phyloP scores from a whole-genome alignment of 1,139 yeast genomes.

The Candida sp. region DNA sequence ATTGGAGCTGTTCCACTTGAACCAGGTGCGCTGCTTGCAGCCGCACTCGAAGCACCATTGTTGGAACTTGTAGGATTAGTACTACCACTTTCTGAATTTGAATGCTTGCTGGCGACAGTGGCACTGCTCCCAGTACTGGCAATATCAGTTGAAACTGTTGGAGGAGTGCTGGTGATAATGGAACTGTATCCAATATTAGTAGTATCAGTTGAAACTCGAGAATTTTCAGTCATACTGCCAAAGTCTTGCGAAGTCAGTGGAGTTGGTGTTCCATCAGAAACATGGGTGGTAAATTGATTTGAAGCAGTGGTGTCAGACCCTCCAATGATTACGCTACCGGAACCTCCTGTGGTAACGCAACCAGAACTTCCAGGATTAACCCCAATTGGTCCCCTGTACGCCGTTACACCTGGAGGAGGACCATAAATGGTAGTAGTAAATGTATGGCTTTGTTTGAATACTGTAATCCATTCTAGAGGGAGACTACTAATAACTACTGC shows the following conservation, averaged over 20 bases:
- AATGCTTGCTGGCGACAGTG: background rate
- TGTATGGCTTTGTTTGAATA: background rate
- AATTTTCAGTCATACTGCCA: too few relatives aligned
- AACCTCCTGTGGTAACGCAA: too few relatives aligned
- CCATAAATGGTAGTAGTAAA: background rate
- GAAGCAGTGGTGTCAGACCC: too few relatives aligned
- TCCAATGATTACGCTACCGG: too few relatives aligned
- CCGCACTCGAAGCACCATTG: background rate
- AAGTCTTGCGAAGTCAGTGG: too few relatives aligned
- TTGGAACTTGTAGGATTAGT: background rate
- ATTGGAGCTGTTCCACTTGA: background rate
- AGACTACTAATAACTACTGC: background rate
- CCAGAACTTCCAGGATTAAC: too few relatives aligned
- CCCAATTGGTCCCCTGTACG: background rate
- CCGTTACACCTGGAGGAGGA: background rate
- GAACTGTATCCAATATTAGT: too few relatives aligned
- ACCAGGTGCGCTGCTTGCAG: too few relatives aligned
- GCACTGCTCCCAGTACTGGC: background rate
- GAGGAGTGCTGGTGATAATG: background rate
- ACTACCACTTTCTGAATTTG: background rate
- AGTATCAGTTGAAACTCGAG: too few relatives aligned
- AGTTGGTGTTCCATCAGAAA: too few relatives aligned
- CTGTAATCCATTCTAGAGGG: constrained; percentile 1
- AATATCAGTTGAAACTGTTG: background rate
- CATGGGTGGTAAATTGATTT: too few relatives aligned